Conservation (phyloP, 1,139 yeast genomes). For the Pichia terricola region DNA sequence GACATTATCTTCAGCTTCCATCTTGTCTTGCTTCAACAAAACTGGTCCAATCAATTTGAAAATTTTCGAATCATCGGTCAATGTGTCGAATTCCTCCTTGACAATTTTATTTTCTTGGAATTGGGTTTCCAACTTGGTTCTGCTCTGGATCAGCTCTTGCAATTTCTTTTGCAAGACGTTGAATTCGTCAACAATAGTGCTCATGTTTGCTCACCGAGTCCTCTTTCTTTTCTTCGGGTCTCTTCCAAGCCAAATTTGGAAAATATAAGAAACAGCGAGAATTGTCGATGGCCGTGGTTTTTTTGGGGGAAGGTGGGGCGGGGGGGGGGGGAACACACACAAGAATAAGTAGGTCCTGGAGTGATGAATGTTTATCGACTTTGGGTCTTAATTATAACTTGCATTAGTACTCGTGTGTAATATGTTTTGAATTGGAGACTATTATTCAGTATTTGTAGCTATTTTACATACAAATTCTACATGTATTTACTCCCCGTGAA, state of each 20-base stretch:
- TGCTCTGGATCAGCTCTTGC: conserved; percentile 43
- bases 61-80: conserved; percentile 49
- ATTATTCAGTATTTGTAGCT: too few species aligned
- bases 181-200: conserved; percentile 18
- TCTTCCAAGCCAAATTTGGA: too few species aligned
- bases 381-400: too few species aligned
- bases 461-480: too few species aligned
- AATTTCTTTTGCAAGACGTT: conserved; percentile 30
- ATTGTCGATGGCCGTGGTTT: too few species aligned
- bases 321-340: background rate
- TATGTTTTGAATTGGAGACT: too few species aligned
- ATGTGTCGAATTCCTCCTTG: conserved; percentile 60
- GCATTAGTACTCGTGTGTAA: too few species aligned
- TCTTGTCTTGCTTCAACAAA: conserved; percentile 74
- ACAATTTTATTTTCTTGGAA: conserved; percentile 89
- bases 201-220: background rate
- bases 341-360: conserved; percentile 1
- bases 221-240: background rate
- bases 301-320: too few species aligned
- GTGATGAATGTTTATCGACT: too few species aligned
- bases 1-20: conserved; percentile 77
- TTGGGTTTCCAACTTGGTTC: conserved; percentile 70
- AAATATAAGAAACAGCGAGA: too few species aligned
- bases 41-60: conserved; percentile 91
- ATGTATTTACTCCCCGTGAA: too few species aligned